Evolutionary conservation across 164 flowering plant genomes (phyloP).

Genomic region (Aristolochia fimbriata): DNA sequence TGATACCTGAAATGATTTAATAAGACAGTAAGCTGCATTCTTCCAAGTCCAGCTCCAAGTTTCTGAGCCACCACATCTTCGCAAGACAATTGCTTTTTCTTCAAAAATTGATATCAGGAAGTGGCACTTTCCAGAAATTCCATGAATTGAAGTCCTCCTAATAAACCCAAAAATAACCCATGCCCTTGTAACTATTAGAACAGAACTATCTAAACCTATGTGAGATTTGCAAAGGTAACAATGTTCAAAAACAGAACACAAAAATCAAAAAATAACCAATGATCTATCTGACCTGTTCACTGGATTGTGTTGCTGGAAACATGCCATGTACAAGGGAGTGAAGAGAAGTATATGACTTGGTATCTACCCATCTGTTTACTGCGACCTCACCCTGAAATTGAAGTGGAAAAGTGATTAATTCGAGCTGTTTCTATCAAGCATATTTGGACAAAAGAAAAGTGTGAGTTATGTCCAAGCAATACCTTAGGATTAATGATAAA

Average conservation of each 20-base stretch:
- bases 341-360: slow-evolving; percentile 70
- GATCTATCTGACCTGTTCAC: slow-evolving; percentile 53
- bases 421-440: not conserved
- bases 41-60: not conserved
- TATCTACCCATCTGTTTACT: slow-evolving; percentile 62
- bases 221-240: not conserved
- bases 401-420: slow-evolving; percentile 3
- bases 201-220: not conserved
- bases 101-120: slow-evolving; percentile 38
- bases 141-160: slow-evolving; percentile 94
- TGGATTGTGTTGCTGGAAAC: slow-evolving; percentile 58
- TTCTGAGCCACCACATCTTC: not conserved
- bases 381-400: slow-evolving; percentile 69
- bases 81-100: slow-evolving; percentile 4
- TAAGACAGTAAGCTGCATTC: not conserved
- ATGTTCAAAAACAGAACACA: not conserved
- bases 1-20: not conserved
- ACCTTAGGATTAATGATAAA: slow-evolving; percentile 97
- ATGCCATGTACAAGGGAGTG: slow-evolving; percentile 79
- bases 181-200: not conserved
- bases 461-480: slow-evolving; percentile 2
- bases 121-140: slow-evolving; percentile 87
- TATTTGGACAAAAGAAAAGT: not conserved
- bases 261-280: not conserved
- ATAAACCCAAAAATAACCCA: not conserved